Percentiles rank a stretch among this genome's conserved stretches.
These are phyloP conservation scores for Calamus simplicifolius DNA, from an alignment of 176 grass and related monocot genomes.

Conservation along the genomic window DNA sequence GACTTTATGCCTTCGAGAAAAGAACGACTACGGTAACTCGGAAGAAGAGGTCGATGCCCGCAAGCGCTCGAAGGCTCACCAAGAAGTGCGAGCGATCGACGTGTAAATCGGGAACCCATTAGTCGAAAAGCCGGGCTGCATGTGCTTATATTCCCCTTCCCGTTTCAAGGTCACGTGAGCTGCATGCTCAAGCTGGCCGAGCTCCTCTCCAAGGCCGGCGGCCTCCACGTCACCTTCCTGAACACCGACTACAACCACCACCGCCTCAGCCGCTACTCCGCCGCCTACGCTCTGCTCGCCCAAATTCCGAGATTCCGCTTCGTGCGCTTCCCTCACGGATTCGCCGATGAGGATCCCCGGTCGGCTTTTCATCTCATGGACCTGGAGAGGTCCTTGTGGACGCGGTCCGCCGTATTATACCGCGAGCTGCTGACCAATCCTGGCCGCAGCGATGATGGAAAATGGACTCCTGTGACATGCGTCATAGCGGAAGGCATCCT, in stretches of 20 bases:
- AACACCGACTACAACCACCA: conserved; percentile 32
- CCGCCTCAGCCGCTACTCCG: conserved; percentile 7
- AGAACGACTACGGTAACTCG: too few species aligned
- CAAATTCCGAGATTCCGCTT: conserved; percentile 27
- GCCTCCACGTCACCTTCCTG: conserved; percentile 45
- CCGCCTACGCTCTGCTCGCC: background rate
- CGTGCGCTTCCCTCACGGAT: conserved; percentile 36
- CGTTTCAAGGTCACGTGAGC: conserved; percentile 47
- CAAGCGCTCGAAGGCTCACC: too few species aligned
- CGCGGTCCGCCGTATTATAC: background rate
- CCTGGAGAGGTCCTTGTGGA: conserved; percentile 6
- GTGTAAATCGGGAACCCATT: too few species aligned
- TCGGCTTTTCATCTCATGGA: conserved; percentile 8
- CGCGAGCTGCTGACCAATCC: conserved; percentile 17
- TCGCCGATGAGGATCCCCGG: conserved; percentile 38
- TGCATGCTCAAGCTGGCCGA: conserved; percentile 44
- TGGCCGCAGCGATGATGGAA: background rate
- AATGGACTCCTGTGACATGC: conserved; percentile 33
- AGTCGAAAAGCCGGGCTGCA: conserved; percentile 4
- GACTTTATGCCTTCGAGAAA: too few species aligned
- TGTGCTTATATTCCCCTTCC: conserved; percentile 42
- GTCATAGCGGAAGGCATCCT: conserved; percentile 31
- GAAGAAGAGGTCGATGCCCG: too few species aligned
- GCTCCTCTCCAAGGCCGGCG: conserved; percentile 35
- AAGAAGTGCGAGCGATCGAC: too few species aligned